Percentiles rank a stretch among this genome's conserved stretches.
phyloP scores from a whole-genome alignment of 805 yeast species.

The Tetrapisispora nanseiensis region DNA sequence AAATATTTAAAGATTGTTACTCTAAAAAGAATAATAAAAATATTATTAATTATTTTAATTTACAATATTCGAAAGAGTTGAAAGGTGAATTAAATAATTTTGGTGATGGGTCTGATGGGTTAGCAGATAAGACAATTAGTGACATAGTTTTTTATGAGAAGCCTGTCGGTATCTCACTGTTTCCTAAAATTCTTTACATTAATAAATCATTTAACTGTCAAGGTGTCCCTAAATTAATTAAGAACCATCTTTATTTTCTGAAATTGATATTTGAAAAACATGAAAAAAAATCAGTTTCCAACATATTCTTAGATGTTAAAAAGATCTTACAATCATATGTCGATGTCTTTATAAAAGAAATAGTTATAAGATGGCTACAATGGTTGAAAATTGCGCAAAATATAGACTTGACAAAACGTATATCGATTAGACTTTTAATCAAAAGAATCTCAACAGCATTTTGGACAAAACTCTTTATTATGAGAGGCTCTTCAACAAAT shows the following conservation, averaged over 20 bases:
- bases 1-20: constrained; percentile 3
- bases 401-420: constrained; percentile 5
- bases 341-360: constrained; percentile 11
- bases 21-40: background rate
- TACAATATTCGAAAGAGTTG: background rate
- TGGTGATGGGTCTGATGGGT: no score
- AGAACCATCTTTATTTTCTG: constrained; percentile 7
- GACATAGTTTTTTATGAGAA: background rate
- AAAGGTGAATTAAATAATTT: no score
- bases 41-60: background rate
- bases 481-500: constrained; percentile 5
- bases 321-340: constrained; percentile 13
- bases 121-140: no score
- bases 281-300: constrained; percentile 2
- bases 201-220: background rate
- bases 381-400: constrained; percentile 11
- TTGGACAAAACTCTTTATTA: constrained; percentile 9
- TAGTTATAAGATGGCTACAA: constrained; percentile 13
- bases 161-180: background rate
- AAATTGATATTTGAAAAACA: constrained; percentile 7
- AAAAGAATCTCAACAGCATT: constrained; percentile 5
- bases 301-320: constrained; percentile 9
- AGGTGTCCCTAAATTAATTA: background rate
- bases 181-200: constrained; percentile 7
- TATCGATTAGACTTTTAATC: constrained; percentile 5